Evolutionary conservation across 2,329 filamentous ascomycete genomes (phyloP), one percentile per base, ranked within the genome.

Genomic region (Pseudopithomyces maydicus): DNA sequence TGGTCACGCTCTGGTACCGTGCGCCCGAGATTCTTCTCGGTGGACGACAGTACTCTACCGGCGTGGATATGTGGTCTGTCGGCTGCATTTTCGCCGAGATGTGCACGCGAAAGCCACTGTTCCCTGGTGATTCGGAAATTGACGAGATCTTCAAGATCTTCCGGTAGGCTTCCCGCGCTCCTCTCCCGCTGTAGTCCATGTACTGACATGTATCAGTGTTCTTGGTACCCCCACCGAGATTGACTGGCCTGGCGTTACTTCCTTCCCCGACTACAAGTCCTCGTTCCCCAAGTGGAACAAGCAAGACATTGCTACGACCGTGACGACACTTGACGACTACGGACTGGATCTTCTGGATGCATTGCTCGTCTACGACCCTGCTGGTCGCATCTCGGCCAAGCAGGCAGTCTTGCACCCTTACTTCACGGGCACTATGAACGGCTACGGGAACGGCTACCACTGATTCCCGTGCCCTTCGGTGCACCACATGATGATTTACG

Each of bases 71-170:
- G 90, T 97, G 92, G 92, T 95, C 91, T 32, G 88, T 93, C 48
- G 92, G 92, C 60, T 95, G 92, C 77, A 97, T 97, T 77, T 96
- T 97, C 76, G 92, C 93, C 10, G 92, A 97, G 78, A 97, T 97
- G 93, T 96, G 91, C 78, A 97, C 92, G 1, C 87, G 91, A 70
- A 96, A 96, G 79, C 92, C 92, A 5, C 82, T 97, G 42, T 97
- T 97, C 81, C 92, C 92, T 12, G 92, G 92, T 56, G 92, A 97
- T 74, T 95, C 91, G 5, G 91, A 96, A 74, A 96, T 96, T 77
- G 91, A 96, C 71, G 91, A 96, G 78, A 96, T 96, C 72, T 96
- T 96, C 84, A 95, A 94, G 80, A 96, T 89, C 74, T 97, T 97
- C 88, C 86, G 88, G 91, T 92, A 81, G 69, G 83, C 62, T 8